Base-by-base conservation (phyloP, 352 stramenopile genomes). In the Globisporangium polare region DNA sequence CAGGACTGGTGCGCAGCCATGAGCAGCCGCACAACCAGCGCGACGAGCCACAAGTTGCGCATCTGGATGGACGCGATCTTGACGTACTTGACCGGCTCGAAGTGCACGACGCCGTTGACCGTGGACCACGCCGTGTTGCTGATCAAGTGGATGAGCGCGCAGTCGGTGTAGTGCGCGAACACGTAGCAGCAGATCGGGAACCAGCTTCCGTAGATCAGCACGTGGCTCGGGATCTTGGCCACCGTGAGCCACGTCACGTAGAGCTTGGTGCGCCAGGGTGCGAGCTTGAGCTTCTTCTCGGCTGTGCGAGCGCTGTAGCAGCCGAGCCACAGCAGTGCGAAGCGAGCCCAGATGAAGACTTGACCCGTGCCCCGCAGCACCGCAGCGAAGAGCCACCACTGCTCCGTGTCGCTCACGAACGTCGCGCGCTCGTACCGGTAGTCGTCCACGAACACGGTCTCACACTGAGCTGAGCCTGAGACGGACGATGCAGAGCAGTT, bases 371-470 rank as follows among this genome's bases (percentile, higher is more conserved):
- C 71, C n/a, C 77, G 73, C 7, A 87, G 55, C 1, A 62, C 24
- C 15, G 51, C 54, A 17, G 70, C 57, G 22, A 72, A 55, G 4
- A 35, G 13, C 6, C 56, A 70, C 77, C 71, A 81, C 26, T 81
- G 53, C 7, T 65, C 39, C 3, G 71, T 61, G 27, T 83, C 70
- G 27, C 67, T 79, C 37, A 68, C 64, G 8, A 86, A 53, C 9
- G 69, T 62, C 9, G 67, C 67, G 2, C 75, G 69, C 39, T 86
- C 74, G 35, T 89, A 89, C 27, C 80, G 73, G n/a, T 78, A 85
- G 46, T 83, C 74, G 49, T 83, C 74, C 7, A 80, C 51, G 18
- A 78, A 69, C 17, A 58, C 52, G 45, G 52, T 53, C 5, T 26
- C 29, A n/a, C 18, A 42, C 6, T 45, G 20, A 26, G 13, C 27